phyloP scores from a whole-genome alignment of 176 grass and related monocot species.

The Canna indica region DNA sequence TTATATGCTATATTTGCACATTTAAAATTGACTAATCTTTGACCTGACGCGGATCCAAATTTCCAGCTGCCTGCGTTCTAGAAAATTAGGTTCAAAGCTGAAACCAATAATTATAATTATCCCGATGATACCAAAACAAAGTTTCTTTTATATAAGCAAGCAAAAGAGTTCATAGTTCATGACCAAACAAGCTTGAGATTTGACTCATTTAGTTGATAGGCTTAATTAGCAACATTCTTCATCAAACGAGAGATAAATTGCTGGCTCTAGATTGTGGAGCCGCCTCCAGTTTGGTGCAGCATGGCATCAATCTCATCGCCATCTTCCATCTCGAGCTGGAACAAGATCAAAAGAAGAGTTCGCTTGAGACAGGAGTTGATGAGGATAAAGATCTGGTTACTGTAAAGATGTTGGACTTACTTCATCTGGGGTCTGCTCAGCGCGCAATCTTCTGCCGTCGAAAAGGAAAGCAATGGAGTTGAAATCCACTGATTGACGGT shows the following conservation, averaged over 20 bases:
- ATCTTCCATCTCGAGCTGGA: constrained; percentile 3
- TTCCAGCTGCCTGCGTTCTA: too few relatives aligned
- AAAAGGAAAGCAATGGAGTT: constrained; percentile 3
- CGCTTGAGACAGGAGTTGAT: not conserved
- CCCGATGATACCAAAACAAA: too few relatives aligned
- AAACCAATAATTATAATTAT: too few relatives aligned
- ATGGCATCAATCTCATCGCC: constrained; percentile 6
- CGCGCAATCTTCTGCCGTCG: not conserved
- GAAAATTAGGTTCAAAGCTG: too few relatives aligned
- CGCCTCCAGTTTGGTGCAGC: constrained; percentile 2
- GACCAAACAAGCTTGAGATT: too few relatives aligned
- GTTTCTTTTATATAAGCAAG: too few relatives aligned
- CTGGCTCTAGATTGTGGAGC: not conserved
- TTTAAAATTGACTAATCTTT: too few relatives aligned
- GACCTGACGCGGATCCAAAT: too few relatives aligned
- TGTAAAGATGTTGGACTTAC: not conserved
- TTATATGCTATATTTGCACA: too few relatives aligned
- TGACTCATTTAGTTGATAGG: too few relatives aligned
- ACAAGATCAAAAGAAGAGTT: not conserved
- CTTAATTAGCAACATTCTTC: not conserved
- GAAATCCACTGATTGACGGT: not conserved
- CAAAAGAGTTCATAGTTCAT: too few relatives aligned
- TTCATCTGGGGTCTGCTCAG: not conserved
- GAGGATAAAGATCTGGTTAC: not conserved
- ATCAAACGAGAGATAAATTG: not conserved